A percentile compares a stretch with the other conserved stretches of the same genome.
phyloP scores from a whole-genome alignment of 768 basidiomycete genomes.

The Hygrocybe coccinea region DNA sequence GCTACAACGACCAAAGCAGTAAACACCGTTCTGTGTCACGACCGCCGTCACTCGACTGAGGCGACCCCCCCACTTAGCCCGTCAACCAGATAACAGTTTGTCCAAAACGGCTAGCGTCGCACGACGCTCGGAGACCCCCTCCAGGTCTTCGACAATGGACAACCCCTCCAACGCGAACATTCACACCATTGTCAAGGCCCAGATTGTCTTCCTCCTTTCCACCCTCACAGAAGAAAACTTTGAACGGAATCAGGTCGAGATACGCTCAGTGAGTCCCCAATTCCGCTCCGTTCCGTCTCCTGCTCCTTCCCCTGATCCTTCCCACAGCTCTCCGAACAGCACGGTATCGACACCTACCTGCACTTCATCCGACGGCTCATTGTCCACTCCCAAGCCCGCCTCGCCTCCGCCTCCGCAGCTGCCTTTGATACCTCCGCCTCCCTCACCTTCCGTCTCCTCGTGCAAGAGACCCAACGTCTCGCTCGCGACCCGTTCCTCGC shows the following conservation, averaged over 20 bases:
- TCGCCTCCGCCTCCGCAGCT: conserved; percentile 49
- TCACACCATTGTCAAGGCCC: conserved; percentile 90
- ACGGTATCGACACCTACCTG: conserved; percentile 94
- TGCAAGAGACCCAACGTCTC: conserved; percentile 84
- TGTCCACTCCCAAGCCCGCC: conserved; percentile 74
- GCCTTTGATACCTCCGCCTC: conserved; percentile 71
- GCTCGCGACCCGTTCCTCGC: conserved; percentile 87
- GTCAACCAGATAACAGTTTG: conserved; percentile 34
- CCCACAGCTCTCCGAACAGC: conserved; percentile 86
- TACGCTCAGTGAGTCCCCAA: conserved; percentile 72
- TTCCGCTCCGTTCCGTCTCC: conserved; percentile 13
- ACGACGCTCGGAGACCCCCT: conserved; percentile 70
- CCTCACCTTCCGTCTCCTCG: conserved; percentile 77
- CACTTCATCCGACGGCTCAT: conserved; percentile 97
- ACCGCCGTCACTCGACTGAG: background rate
- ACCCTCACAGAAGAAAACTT: conserved; percentile 97
- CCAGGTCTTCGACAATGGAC: conserved; percentile 85
- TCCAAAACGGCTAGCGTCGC: conserved; percentile 66
- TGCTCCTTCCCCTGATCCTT: conserved; percentile 13
- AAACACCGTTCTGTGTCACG: background rate
- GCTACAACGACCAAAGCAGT: background rate
- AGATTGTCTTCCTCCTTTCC: conserved; percentile 95
- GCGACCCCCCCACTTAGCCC: conserved; percentile 18
- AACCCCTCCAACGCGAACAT: conserved; percentile 81
- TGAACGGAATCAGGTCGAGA: conserved; percentile 89